These are phyloP conservation scores for Pythium phragmiticola DNA, from an alignment of 352 stramenopile species.

Conservation along the genomic window DNA sequence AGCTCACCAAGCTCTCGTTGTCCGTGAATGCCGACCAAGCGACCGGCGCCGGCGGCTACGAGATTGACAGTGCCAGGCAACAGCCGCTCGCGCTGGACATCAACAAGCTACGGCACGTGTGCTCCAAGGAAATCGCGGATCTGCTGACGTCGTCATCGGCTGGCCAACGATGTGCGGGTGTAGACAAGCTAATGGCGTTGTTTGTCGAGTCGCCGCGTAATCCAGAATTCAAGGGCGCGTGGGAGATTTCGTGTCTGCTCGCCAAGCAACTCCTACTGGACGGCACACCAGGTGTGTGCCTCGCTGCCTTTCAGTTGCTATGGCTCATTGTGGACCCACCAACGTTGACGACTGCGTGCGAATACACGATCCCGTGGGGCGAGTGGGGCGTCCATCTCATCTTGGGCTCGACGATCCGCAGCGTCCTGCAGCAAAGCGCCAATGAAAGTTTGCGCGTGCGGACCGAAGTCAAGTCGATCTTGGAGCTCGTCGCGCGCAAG, in stretches of 20 bases:
- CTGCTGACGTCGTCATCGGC: slow-evolving; percentile 46
- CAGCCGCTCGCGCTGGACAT: slow-evolving; percentile 56
- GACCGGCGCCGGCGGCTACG: slow-evolving; percentile 8
- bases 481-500: slow-evolving; percentile 47
- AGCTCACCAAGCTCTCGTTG: slow-evolving; percentile 45
- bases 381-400: slow-evolving; percentile 82
- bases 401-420: slow-evolving; percentile 70
- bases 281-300: slow-evolving; percentile 39
- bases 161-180: slow-evolving; percentile 43
- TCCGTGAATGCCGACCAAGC: not conserved
- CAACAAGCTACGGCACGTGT: slow-evolving; percentile 56
- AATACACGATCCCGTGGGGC: slow-evolving; percentile 69
- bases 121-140: slow-evolving; percentile 48
- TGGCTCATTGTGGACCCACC: slow-evolving; percentile 54
- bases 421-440: slow-evolving; percentile 66
- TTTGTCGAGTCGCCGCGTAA: slow-evolving; percentile 36
- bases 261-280: slow-evolving; percentile 69
- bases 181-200: slow-evolving; percentile 54
- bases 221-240: slow-evolving; percentile 50
- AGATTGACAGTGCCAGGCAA: slow-evolving; percentile 56
- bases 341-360: slow-evolving; percentile 11
- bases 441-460: slow-evolving; percentile 68
- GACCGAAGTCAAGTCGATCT: slow-evolving; percentile 40
- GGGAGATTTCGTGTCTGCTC: slow-evolving; percentile 73
- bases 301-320: slow-evolving; percentile 57